These are phyloP conservation scores for Vitis cinerea DNA, from an alignment of 164 flowering plant species.

Conservation along the genomic window DNA sequence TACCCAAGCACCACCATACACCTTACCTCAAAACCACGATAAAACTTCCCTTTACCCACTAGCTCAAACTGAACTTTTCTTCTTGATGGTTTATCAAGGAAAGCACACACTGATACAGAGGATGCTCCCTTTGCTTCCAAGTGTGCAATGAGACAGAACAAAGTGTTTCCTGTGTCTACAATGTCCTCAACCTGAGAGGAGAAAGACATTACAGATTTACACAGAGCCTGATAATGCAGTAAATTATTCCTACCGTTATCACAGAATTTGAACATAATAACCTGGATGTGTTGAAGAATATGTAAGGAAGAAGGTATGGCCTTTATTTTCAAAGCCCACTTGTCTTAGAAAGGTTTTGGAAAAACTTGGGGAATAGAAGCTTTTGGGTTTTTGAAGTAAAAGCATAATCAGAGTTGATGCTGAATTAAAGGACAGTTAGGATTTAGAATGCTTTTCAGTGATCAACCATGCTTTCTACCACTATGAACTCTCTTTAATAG, in stretches of 20 bases:
- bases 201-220: neutral
- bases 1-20: neutral
- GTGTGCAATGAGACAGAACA: constrained; percentile 60
- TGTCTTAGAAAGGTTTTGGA: no score
- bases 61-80: constrained; percentile 62
- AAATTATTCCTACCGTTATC: neutral
- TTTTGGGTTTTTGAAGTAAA: no score
- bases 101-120: constrained; percentile 86
- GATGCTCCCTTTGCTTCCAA: constrained; percentile 70
- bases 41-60: constrained; percentile 80
- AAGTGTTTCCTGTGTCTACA: constrained; percentile 85
- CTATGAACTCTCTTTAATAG: no score
- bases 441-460: no score
- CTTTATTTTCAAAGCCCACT: no score
- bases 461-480: no score
- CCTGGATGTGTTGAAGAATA: no score
- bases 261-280: neutral
- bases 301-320: no score
- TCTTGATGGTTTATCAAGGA: constrained; percentile 83
- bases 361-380: no score
- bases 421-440: no score
- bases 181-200: constrained; percentile 82
- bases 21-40: constrained; percentile 76
- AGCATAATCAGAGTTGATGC: no score
- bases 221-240: no score